Evolutionary conservation across 2,329 filamentous ascomycete genomes (phyloP).

Genomic region (Trichoderma citrinoviride): DNA sequence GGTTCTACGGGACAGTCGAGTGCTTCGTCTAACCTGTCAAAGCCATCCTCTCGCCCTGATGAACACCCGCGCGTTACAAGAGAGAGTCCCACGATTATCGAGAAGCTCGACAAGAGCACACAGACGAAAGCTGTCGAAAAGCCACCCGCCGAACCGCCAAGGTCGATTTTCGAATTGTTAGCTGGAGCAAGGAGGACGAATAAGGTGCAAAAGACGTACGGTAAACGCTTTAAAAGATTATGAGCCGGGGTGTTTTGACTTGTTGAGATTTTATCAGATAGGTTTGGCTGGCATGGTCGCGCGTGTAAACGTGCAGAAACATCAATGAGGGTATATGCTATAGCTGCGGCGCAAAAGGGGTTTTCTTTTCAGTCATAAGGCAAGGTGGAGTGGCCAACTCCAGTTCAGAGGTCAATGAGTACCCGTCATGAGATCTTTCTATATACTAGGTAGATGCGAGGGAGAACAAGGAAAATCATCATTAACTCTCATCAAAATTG

Average conservation of each 20-base stretch:
- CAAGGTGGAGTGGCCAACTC: background rate
- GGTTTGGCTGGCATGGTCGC: background rate
- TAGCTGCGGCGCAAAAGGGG: background rate
- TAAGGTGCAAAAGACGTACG: slow-evolving; percentile 1
- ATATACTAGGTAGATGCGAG: background rate
- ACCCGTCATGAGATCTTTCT: background rate
- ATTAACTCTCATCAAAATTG: background rate
- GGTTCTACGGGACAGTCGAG: background rate
- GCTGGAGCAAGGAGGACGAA: background rate
- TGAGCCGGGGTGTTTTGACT: background rate
- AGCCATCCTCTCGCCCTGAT: background rate
- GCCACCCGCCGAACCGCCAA: background rate
- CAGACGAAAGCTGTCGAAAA: background rate
- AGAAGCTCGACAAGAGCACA: background rate
- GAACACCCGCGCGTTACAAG: background rate
- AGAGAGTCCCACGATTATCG: background rate
- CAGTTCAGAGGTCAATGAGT: background rate
- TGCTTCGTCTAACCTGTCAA: background rate
- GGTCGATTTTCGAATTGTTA: background rate
- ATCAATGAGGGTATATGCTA: background rate
- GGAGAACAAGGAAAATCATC: background rate
- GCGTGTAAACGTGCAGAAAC: background rate
- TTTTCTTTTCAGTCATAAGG: background rate
- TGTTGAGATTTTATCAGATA: background rate
- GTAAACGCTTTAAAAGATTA: slow-evolving; percentile 1